Evolutionary conservation across 78 protist genomes (phyloP), one percentile per base, ranked within the genome.

Genomic region (Dictyostelium discoideum): DNA sequence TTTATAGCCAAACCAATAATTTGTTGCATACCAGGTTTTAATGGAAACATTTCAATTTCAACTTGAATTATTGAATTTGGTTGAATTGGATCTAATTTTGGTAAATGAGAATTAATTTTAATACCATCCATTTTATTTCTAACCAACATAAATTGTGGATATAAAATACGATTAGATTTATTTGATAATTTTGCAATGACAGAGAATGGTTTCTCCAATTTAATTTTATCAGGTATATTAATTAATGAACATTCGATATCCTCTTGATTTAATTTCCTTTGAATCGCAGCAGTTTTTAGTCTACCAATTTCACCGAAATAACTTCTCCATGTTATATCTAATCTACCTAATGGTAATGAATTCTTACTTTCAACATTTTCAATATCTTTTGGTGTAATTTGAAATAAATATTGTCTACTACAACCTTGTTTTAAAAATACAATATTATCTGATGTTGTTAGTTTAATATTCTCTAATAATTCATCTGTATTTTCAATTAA

Each of bases 1-100:
- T 87, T 87, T 20, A 87, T 63, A 13, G 93, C 93, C 13, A 87
- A 79, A 26, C 93, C 93, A 78, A 39, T 67, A 78, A 87, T 87
- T 79, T 87, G 93, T 87, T 87, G 95, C 95, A 92, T 92, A 16
- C 95, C 95, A 54, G 95, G 89, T 83, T 84, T 84, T 20, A 92
- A n/a, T 69, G 95, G 92, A 81, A 92, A 92, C 92, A 92, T 73
- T 73, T 92, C 95, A 50, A 92, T 37, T 5, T 92, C 88, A 2
- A 92, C 14, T 22, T 67, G n/a, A 22, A 82, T 10, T 3, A 72
- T 40, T 22, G 54, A 37, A 20, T 84, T 76, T 69, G 95, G 82
- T 40, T 5, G 86, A 26, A 92, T 18, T 10, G 63, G 11, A 40
- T 85, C 88, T 6, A 92, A 44, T 85, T 57, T 81, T 73, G 92